Conservation (phyloP, 345 rosid genomes). For the Lepidium aucheri region DNA sequence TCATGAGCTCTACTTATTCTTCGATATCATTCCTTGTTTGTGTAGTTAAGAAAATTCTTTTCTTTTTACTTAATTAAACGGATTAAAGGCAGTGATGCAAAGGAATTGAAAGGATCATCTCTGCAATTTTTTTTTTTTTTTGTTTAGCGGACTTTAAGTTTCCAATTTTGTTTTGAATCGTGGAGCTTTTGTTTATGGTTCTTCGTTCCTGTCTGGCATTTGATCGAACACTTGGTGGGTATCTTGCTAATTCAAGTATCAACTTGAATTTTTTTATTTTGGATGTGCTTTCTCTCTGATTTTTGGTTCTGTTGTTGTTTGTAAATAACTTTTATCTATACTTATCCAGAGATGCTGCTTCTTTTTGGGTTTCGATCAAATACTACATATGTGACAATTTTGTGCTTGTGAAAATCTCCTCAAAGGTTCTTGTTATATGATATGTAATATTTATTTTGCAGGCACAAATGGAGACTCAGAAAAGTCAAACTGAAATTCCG, state of each 20-base stretch:
- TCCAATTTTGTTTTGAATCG: neutral
- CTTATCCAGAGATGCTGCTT: neutral
- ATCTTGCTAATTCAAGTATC: neutral
- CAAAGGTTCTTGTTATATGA: neutral
- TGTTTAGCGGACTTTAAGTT: neutral
- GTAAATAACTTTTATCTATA: too few species aligned
- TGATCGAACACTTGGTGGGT: slow-evolving; percentile 9
- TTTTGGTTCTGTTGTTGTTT: too few species aligned
- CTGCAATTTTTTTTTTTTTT: neutral
- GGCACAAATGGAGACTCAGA: slow-evolving; percentile 32
- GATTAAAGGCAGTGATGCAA: neutral
- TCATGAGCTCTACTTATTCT: neutral
- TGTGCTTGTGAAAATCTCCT: neutral
- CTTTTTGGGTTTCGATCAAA: neutral
- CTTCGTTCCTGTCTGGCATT: neutral
- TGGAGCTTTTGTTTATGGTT: neutral
- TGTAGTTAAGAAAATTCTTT: too few species aligned
- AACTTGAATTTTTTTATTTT: neutral
- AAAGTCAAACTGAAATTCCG: slow-evolving; percentile 18
- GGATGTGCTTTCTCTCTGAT: neutral
- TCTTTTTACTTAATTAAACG: too few species aligned
- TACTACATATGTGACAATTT: neutral
- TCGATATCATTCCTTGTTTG: neutral
- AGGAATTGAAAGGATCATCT: neutral
- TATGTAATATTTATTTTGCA: neutral